Conservation (phyloP, 2,329 filamentous ascomycete genomes). For the Colletotrichum costaricense region DNA sequence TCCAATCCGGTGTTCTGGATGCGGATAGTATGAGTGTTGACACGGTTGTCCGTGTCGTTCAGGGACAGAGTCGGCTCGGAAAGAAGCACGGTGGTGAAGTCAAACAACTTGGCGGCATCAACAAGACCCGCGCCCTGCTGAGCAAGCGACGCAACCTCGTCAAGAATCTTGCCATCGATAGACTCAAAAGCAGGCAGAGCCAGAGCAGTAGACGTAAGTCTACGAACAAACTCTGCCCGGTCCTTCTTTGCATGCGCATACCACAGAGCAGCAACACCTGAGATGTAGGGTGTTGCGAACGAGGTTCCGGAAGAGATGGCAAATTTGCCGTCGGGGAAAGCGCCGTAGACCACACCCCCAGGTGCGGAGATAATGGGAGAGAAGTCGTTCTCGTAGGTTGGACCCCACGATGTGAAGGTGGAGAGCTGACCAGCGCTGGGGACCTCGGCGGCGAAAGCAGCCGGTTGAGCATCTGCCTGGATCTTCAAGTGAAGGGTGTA, state of each 20-base stretch:
- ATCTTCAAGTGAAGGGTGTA: slow-evolving; percentile 32
- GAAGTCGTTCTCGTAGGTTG: slow-evolving; percentile 40
- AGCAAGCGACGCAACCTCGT: slow-evolving; percentile 23
- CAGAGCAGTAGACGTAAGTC: slow-evolving; percentile 27
- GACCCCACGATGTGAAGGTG: slow-evolving; percentile 38
- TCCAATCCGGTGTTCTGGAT: slow-evolving; percentile 28
- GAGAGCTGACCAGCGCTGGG: slow-evolving; percentile 36
- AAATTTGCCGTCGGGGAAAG: slow-evolving; percentile 31
- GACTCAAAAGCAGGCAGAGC: slow-evolving; percentile 31
- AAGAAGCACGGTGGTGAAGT: slow-evolving; percentile 22
- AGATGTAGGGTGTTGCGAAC: slow-evolving; percentile 38
- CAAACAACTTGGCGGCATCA: slow-evolving; percentile 34
- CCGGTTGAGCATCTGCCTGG: slow-evolving; percentile 26
- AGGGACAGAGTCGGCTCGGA: slow-evolving; percentile 33
- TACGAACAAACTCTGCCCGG: slow-evolving; percentile 27
- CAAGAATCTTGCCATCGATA: slow-evolving; percentile 1
- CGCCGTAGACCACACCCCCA: slow-evolving; percentile 37
- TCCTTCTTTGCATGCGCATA: slow-evolving; percentile 36
- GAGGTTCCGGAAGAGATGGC: slow-evolving; percentile 38
- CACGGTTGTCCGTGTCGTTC: slow-evolving; percentile 38
- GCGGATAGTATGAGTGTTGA: slow-evolving; percentile 32
- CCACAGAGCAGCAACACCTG: slow-evolving; percentile 39
- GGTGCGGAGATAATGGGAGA: slow-evolving; percentile 35
- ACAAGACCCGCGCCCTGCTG: slow-evolving; percentile 39
- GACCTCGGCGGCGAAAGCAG: slow-evolving; percentile 11